Conservation (phyloP, 192 early-diverging fungal species). For the Backusella tuberculispora region DNA sequence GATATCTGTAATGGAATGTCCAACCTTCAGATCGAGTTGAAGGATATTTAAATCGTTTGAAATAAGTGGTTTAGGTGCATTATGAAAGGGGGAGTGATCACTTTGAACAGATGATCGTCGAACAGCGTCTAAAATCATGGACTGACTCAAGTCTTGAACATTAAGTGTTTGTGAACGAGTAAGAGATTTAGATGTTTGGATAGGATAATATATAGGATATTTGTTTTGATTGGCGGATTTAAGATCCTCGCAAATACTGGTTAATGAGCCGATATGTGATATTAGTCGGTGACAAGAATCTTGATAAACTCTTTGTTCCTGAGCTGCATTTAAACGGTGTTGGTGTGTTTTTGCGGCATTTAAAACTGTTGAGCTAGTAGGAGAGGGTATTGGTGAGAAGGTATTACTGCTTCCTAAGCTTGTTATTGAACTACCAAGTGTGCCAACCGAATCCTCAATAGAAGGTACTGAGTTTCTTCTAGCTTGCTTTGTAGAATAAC, state of each 20-base stretch:
- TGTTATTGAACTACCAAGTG: slow-evolving; percentile 10
- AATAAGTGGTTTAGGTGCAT: not conserved
- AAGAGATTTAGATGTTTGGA: slow-evolving; percentile 5
- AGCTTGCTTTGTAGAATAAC: not conserved
- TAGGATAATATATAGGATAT: slow-evolving; percentile 70
- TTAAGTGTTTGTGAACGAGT: slow-evolving; percentile 23
- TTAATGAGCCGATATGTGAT: slow-evolving; percentile 66
- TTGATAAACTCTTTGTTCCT: slow-evolving; percentile 73
- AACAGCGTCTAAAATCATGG: slow-evolving; percentile 20
- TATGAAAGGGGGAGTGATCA: slow-evolving; percentile 5
- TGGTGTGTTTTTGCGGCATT: slow-evolving; percentile 34
- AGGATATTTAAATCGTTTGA: slow-evolving; percentile 61
- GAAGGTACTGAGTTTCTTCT: slow-evolving; percentile 27
- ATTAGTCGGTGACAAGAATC: slow-evolving; percentile 76
- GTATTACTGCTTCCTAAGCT: slow-evolving; percentile 13
- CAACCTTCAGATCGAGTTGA: slow-evolving; percentile 69
- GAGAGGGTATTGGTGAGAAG: slow-evolving; percentile 24
- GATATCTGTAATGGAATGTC: slow-evolving; percentile 64
- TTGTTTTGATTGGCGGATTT: slow-evolving; percentile 67
- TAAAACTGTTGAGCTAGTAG: slow-evolving; percentile 12
- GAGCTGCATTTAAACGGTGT: slow-evolving; percentile 40
- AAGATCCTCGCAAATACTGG: slow-evolving; percentile 68
- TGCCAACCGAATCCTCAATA: slow-evolving; percentile 21
- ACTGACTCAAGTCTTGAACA: not conserved
- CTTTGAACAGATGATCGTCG: slow-evolving; percentile 33